These are phyloP conservation scores for Termitomyces eurrhizus DNA, from an alignment of 768 basidiomycete species.

Conservation along the genomic window DNA sequence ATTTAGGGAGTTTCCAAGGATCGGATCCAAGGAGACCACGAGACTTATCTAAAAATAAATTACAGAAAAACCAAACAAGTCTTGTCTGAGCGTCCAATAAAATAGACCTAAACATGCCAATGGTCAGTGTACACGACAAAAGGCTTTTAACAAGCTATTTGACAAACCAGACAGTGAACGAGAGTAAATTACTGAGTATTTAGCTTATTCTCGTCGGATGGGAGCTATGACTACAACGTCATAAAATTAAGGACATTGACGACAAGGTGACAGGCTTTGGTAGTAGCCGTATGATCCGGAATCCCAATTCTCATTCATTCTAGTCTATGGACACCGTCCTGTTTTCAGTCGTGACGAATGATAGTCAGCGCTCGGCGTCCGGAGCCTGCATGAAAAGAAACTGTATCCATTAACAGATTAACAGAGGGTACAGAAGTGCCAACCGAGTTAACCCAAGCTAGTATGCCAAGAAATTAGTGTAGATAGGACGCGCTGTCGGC, in stretches of 20 bases:
- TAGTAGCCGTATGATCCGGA: background rate
- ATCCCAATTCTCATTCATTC: background rate
- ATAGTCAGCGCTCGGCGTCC: too few species aligned
- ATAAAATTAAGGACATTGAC: background rate
- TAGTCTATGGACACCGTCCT: background rate
- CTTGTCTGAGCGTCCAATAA: too few species aligned
- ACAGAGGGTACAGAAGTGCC: background rate
- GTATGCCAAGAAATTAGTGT: too few species aligned
- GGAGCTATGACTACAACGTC: background rate
- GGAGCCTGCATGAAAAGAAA: too few species aligned
- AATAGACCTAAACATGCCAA: background rate
- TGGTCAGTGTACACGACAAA: background rate
- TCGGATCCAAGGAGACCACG: background rate
- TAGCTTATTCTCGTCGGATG: background rate
- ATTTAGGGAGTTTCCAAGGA: background rate
- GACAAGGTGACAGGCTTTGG: background rate
- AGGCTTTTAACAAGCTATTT: background rate
- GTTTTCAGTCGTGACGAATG: background rate
- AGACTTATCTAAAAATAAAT: background rate
- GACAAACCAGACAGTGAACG: too few species aligned
- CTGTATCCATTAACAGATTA: background rate
- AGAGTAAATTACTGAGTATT: background rate
- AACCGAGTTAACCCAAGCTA: background rate
- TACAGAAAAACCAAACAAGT: background rate
- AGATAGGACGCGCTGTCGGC: background rate